Conservation (phyloP, 2,329 filamentous ascomycete species). For the Phyllosticta paracitricarpa region DNA sequence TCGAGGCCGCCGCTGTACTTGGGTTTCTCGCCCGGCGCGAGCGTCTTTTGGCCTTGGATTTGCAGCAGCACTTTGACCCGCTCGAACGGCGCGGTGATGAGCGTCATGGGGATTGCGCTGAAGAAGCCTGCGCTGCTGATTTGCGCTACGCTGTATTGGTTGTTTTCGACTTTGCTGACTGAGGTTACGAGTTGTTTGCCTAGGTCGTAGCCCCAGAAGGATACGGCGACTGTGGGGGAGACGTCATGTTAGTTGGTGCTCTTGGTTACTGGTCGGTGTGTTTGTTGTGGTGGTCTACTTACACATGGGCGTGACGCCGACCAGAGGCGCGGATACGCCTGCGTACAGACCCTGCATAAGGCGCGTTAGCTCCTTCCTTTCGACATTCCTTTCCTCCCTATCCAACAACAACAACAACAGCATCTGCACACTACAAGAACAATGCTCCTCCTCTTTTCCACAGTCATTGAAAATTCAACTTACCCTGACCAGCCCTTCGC, state of each 20-base stretch:
- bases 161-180: conserved; percentile 55
- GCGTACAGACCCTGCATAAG: conserved; percentile 68
- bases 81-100: conserved; percentile 98
- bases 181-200: conserved; percentile 78
- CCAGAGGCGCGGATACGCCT: conserved; percentile 88
- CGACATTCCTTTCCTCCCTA: background rate
- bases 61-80: conserved; percentile 97
- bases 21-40: conserved; percentile 82
- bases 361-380: background rate
- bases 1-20: conserved; percentile 81
- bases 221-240: conserved; percentile 46
- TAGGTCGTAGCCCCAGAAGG: conserved; percentile 82
- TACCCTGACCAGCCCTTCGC: conserved; percentile 63
- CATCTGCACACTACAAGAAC: too few relatives aligned
- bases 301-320: conserved; percentile 99
- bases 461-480: conserved; percentile 11
- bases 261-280: background rate
- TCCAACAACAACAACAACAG: background rate
- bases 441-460: background rate
- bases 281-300: conserved; percentile 34
- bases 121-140: conserved; percentile 86
- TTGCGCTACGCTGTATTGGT: conserved; percentile 71
- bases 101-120: conserved; percentile 92
- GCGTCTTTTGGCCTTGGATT: conserved; percentile 83
- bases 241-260: conserved; percentile 12